These are phyloP conservation scores for Lantana camara DNA, from an alignment of 257 asterid species.

Conservation along the genomic window DNA sequence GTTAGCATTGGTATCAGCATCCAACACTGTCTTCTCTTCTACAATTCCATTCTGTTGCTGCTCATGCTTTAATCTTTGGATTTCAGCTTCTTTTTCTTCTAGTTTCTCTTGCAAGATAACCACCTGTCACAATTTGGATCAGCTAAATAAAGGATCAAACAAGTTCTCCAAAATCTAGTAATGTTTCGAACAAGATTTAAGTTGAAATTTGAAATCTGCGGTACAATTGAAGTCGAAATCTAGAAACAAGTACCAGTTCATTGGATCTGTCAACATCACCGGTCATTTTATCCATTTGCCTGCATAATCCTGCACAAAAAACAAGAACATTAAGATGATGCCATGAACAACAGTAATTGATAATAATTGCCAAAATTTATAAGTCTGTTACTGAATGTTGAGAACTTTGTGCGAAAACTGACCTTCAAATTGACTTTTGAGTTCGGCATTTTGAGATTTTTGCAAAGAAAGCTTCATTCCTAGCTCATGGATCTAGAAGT, in stretches of 20 bases:
- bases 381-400: neutral
- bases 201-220: too few species aligned
- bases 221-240: too few species aligned
- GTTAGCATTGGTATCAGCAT: conserved; percentile 28
- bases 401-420: too few species aligned
- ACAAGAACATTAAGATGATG: neutral
- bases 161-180: too few species aligned
- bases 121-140: conserved; percentile 46
- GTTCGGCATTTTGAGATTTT: conserved; percentile 81
- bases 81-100: conserved; percentile 68
- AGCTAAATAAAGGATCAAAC: neutral
- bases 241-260: conserved; percentile 60
- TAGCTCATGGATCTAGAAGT: conserved; percentile 73
- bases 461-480: conserved; percentile 80
- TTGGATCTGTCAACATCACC: conserved; percentile 85
- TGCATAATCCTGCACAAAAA: conserved; percentile 69
- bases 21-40: conserved; percentile 43
- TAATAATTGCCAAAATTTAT: neutral
- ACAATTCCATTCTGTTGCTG: conserved; percentile 35
- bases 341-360: neutral
- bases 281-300: conserved; percentile 74
- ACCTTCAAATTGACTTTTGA: too few species aligned
- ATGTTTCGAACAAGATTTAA: too few species aligned
- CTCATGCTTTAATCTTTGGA: conserved; percentile 50
- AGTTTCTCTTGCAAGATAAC: conserved; percentile 79